Percentiles rank a stretch among this genome's conserved stretches.
phyloP scores from a whole-genome alignment of 352 stramenopile species.

The Pythium sp. region DNA sequence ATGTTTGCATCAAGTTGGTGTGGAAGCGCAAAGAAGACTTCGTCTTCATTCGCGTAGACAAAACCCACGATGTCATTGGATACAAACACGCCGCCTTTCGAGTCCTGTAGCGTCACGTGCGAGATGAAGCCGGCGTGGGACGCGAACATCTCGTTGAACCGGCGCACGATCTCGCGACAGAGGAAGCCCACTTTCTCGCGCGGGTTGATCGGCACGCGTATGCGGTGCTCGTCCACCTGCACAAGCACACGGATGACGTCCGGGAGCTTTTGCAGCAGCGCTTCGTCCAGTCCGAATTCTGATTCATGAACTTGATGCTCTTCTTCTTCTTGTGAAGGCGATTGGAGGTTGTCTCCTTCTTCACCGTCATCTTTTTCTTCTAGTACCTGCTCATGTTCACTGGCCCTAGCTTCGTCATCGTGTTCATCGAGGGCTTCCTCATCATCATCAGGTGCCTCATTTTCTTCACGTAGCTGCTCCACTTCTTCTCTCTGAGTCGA shows the following conservation, averaged over 20 bases:
- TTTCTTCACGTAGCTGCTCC: neutral
- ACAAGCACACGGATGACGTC: constrained; percentile 47
- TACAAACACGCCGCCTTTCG: constrained; percentile 49
- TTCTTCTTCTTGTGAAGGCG: neutral
- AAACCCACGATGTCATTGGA: constrained; percentile 45
- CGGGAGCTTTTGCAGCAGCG: constrained; percentile 29
- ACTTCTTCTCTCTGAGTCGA: neutral
- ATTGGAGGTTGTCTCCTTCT: neutral
- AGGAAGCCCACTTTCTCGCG: constrained; percentile 40
- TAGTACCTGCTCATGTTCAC: neutral
- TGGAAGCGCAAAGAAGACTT: constrained; percentile 32
- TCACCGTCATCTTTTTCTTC: neutral
- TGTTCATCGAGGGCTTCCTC: neutral
- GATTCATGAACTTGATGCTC: neutral
- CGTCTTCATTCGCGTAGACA: constrained; percentile 20
- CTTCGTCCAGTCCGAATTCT: constrained; percentile 10
- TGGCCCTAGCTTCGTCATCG: neutral
- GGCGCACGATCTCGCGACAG: constrained; percentile 50
- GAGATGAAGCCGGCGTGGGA: constrained; percentile 24
- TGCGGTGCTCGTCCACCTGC: constrained; percentile 47
- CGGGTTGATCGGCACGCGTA: constrained; percentile 58
- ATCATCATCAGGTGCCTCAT: neutral
- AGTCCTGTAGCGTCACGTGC: constrained; percentile 51
- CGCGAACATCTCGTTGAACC: constrained; percentile 62
- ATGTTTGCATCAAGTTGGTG: constrained; percentile 12